Evolutionary conservation across 2,329 filamentous ascomycete genomes (phyloP).

Genomic region (Fusarium musae): DNA sequence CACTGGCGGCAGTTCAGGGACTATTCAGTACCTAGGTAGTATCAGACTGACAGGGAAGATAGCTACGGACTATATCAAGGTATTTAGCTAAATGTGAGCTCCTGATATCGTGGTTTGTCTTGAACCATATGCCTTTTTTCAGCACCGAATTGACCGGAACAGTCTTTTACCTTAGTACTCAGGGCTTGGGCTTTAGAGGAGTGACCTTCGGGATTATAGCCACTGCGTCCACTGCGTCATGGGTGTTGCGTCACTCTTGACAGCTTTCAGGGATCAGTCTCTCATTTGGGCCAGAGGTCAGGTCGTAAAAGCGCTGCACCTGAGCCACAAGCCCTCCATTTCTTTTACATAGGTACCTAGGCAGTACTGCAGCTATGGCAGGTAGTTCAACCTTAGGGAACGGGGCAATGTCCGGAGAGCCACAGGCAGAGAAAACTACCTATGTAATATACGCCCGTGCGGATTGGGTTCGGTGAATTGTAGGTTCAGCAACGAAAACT

Average conservation of each 20-base stretch:
- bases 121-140: neutral
- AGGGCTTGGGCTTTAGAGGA: neutral
- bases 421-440: neutral
- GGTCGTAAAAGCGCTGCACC: neutral
- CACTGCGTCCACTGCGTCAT: slow-evolving; percentile 17
- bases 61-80: neutral
- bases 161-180: neutral
- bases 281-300: slow-evolving; percentile 3
- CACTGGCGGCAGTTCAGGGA: neutral
- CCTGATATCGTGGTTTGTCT: neutral
- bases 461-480: neutral
- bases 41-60: neutral
- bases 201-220: slow-evolving; percentile 1
- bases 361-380: neutral
- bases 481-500: neutral
- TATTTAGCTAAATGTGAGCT: neutral
- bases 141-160: neutral
- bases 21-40: neutral
- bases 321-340: neutral
- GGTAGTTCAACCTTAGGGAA: neutral
- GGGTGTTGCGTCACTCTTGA: slow-evolving; percentile 32
- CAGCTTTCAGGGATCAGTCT: slow-evolving; percentile 27
- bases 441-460: neutral
- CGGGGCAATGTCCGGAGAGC: neutral
- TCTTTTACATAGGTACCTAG: neutral